Conservation (phyloP, 345 rosid genomes). For the Mallotus nudiflorus region DNA sequence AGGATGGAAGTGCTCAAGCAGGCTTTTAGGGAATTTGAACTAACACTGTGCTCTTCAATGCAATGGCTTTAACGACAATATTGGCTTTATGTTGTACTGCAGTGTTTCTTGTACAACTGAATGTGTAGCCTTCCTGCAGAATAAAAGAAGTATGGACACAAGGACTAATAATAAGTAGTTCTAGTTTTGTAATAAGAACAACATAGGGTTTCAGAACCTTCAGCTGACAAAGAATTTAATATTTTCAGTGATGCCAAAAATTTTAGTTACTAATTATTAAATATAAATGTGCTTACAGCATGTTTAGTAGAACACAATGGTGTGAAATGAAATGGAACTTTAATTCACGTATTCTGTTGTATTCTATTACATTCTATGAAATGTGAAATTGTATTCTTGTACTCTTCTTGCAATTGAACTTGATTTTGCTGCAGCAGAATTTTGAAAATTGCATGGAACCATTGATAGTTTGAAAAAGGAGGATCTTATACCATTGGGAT, state of each 20-base stretch:
- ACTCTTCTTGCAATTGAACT: neutral
- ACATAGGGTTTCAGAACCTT: neutral
- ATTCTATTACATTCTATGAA: neutral
- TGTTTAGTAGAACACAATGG: neutral
- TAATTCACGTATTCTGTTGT: neutral
- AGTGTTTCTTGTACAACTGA: neutral
- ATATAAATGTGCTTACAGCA: neutral
- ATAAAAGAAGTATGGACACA: no score
- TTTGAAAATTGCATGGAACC: constrained; percentile 1
- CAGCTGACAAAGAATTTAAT: neutral
- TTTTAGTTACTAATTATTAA: neutral
- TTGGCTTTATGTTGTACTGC: neutral
- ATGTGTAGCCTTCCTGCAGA: no score
- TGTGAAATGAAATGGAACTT: neutral
- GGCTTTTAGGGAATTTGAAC: neutral
- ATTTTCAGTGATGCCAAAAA: neutral
- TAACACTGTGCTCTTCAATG: neutral
- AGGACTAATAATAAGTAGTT: neutral
- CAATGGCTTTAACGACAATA: neutral
- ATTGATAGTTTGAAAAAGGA: neutral
- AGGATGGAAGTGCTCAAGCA: no score
- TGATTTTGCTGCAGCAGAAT: neutral
- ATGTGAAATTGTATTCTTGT: neutral
- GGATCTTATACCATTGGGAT: neutral
- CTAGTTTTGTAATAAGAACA: neutral